Percentiles rank a stretch among this genome's conserved stretches.
phyloP scores from a whole-genome alignment of 805 yeast genomes.

The Candida verbasci region DNA sequence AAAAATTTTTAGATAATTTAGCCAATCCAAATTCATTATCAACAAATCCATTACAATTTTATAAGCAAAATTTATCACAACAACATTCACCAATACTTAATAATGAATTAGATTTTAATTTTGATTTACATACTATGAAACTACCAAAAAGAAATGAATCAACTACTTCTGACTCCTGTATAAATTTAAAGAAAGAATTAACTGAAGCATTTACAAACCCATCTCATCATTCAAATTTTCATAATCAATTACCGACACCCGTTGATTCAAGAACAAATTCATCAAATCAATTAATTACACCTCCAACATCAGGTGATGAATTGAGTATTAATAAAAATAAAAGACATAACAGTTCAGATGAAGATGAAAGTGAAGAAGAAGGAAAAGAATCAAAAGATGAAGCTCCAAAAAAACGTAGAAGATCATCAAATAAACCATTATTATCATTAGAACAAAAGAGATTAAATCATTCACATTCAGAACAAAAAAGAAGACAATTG shows the following conservation, averaged over 20 bases:
- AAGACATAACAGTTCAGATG: slow-evolving; percentile 11
- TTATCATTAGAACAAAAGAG: slow-evolving; percentile 37
- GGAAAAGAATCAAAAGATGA: not conserved
- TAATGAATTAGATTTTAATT: slow-evolving; percentile 9
- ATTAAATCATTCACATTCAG: slow-evolving; percentile 38
- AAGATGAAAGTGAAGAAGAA: slow-evolving; percentile 4
- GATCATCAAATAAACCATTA: slow-evolving; percentile 31
- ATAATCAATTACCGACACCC: slow-evolving; percentile 30
- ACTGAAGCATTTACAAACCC: slow-evolving; percentile 24
- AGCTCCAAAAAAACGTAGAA: slow-evolving; percentile 19
- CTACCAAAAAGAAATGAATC: slow-evolving; percentile 5
- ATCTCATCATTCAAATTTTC: not conserved
- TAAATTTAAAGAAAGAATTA: slow-evolving; percentile 22
- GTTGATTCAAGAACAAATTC: slow-evolving; percentile 26
- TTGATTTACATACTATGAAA: slow-evolving; percentile 30
- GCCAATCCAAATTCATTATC: slow-evolving; percentile 21
- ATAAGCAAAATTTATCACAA: slow-evolving; percentile 12
- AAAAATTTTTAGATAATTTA: slow-evolving; percentile 37
- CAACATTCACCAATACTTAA: not conserved
- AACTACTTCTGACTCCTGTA: slow-evolving; percentile 8
- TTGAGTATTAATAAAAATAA: no score
- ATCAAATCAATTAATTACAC: slow-evolving; percentile 8
- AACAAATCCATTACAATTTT: slow-evolving; percentile 28
- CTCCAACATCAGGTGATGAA: slow-evolving; percentile 8
- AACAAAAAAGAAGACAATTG: slow-evolving; percentile 40